Conservation (phyloP, 1,139 yeast genomes). For the Yamadazyma songkhlaensis region DNA sequence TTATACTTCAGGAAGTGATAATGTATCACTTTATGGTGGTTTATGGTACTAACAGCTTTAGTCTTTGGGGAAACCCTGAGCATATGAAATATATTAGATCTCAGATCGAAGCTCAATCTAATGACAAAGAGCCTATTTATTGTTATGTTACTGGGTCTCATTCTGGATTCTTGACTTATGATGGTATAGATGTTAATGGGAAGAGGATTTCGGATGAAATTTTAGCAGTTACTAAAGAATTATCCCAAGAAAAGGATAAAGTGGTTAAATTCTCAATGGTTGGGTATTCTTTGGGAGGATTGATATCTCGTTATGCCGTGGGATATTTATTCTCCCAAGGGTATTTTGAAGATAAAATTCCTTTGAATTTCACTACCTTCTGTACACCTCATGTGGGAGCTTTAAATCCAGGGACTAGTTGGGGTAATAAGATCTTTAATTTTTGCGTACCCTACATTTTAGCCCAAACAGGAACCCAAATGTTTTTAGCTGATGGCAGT, state of each 20-base stretch:
- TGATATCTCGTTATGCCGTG: constrained; percentile 71
- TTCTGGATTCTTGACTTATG: constrained; percentile 70
- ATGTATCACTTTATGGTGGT: not conserved
- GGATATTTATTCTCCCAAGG: constrained; percentile 61
- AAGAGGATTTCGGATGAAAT: constrained; percentile 72
- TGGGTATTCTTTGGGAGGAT: constrained; percentile 84
- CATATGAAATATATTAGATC: constrained; percentile 61
- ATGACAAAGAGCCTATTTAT: constrained; percentile 31
- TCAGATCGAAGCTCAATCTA: constrained; percentile 25
- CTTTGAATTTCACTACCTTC: constrained; percentile 68
- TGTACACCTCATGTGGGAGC: constrained; percentile 86
- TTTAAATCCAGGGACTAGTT: constrained; percentile 55
- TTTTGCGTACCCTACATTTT: constrained; percentile 56
- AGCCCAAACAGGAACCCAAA: constrained; percentile 70
- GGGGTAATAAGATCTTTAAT: constrained; percentile 52
- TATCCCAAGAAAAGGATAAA: constrained; percentile 21
- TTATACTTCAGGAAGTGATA: not conserved
- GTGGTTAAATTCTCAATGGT: constrained; percentile 63
- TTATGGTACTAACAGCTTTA: constrained; percentile 18
- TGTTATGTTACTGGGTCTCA: constrained; percentile 63
- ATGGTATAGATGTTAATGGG: constrained; percentile 85
- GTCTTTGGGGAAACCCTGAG: constrained; percentile 72
- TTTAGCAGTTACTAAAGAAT: constrained; percentile 35
- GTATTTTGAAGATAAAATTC: constrained; percentile 47
- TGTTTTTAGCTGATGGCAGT: constrained; percentile 57